These are phyloP conservation scores for Cadophora sp. DNA, from an alignment of 2,329 filamentous ascomycete species.

Conservation along the genomic window DNA sequence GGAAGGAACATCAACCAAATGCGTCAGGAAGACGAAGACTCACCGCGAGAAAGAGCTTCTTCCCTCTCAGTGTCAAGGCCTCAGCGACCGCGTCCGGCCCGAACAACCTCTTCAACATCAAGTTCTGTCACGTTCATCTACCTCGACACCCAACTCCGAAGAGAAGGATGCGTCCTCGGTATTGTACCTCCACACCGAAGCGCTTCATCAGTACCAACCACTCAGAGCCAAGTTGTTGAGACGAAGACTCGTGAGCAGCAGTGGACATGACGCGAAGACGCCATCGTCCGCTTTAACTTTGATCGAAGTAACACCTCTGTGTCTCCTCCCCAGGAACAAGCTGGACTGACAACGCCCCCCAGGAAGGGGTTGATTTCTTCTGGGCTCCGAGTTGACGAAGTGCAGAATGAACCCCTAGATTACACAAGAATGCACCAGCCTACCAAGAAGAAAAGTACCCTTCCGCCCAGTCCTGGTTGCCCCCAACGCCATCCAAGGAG, in stretches of 20 bases:
- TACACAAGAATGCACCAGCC: conserved; percentile 12
- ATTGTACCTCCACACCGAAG: conserved; percentile 11
- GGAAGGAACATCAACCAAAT: conserved; percentile 12
- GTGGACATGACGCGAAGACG: conserved; percentile 8
- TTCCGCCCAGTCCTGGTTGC: neutral
- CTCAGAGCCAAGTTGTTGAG: neutral
- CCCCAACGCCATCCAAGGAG: neutral
- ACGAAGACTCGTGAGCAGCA: neutral
- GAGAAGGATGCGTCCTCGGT: conserved; percentile 8
- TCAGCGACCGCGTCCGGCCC: conserved; percentile 1
- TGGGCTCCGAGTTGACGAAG: conserved; percentile 7
- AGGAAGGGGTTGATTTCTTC: neutral
- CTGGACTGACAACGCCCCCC: neutral
- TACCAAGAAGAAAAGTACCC: neutral
- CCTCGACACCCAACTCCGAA: conserved; percentile 11
- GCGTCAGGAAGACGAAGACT: conserved; percentile 10
- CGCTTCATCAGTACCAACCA: conserved; percentile 2
- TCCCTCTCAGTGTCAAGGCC: conserved; percentile 1
- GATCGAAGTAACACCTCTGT: conserved; percentile 14
- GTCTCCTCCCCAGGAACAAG: conserved; percentile 13
- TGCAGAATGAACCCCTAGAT: conserved; percentile 4
- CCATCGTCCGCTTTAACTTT: neutral
- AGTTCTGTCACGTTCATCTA: conserved; percentile 9
- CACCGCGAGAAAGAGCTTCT: conserved; percentile 12
- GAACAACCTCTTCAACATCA: conserved; percentile 11